Evolutionary conservation across 768 basidiomycete species (phyloP), one percentile per base, ranked within the genome.

Genomic region (Cystobasidium tubakii): DNA sequence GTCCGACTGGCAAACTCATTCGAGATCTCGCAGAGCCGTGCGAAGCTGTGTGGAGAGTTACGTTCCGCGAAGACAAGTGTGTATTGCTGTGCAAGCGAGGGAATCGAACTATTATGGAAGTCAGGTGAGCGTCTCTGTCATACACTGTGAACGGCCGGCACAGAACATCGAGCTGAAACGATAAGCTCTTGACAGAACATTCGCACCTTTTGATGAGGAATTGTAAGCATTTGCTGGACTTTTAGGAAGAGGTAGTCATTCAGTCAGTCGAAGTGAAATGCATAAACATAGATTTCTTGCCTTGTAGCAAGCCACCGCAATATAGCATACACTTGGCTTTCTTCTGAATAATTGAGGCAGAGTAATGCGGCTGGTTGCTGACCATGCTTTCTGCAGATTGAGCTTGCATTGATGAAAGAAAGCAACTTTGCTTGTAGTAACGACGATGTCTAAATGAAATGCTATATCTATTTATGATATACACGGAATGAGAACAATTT

Each of bases 1-100:
- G 74, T 27, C 73, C 46, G 17, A 73, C 54, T n/a, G 66, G 64
- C 43, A 62, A 39, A 60, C 62, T 86, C 79, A 86, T 95, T 76
- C 83, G 93, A 69, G 92, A 93, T 78, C 79, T 95, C 79, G 88
- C 85, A 60, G 88, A 88, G 73, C 85, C 85, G 27, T 88, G 88
- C 74, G 91, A 94, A 80, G 87, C 86, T 72, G 88, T 92, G 66
- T 97, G 92, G 94, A 88, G 91, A 82, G 89, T 92, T 50, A 87
- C 84, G 44, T 89, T 88, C 82, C 84, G 86, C 79, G 83, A 85
- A 34, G 87, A 90, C 80, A 86, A 86, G 63, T 89, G 87, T 80
- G 90, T 89, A 23, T 84, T 96, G 50, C 86, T 92, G 83, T 90
- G 90, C 82, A 88, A 87, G 83, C 84, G 90, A 73, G 86, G 84